Percentiles rank a stretch among this genome's conserved stretches.
Conservation (phyloP, 495 filamentous ascomycete species). For the Bacidia gigantensis region DNA sequence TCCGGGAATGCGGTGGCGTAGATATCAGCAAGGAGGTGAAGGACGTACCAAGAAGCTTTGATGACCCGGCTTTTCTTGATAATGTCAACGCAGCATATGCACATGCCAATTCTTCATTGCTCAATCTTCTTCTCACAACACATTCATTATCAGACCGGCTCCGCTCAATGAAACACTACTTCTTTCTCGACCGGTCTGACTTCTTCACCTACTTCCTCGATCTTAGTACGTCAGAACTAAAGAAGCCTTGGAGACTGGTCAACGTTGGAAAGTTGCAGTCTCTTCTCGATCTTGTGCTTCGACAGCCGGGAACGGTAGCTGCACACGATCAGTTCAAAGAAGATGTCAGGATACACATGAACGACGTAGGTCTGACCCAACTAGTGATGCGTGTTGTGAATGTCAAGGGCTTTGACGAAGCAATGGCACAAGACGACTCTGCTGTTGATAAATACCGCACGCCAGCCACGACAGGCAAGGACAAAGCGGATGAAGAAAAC, state of each 20-base stretch:
- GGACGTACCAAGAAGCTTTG: slow-evolving; percentile 82
- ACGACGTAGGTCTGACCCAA: slow-evolving; percentile 79
- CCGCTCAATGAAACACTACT: slow-evolving; percentile 91
- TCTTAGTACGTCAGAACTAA: slow-evolving; percentile 70
- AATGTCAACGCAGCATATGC: slow-evolving; percentile 93
- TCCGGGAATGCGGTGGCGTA: slow-evolving; percentile 90
- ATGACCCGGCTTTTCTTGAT: slow-evolving; percentile 78
- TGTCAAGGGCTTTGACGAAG: slow-evolving; percentile 85
- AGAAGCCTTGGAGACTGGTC: slow-evolving; percentile 73
- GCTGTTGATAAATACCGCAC: slow-evolving; percentile 37
- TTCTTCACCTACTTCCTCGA: slow-evolving; percentile 98
- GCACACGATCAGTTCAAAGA: slow-evolving; percentile 94
- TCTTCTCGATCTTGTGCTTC: slow-evolving; percentile 81
- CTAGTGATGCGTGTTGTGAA: slow-evolving; percentile 93
- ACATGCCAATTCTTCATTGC: slow-evolving; percentile 85
- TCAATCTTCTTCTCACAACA: slow-evolving; percentile 81
- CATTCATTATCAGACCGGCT: slow-evolving; percentile 79
- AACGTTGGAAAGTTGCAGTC: slow-evolving; percentile 90
- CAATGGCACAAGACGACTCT: slow-evolving; percentile 42
- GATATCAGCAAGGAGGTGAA: slow-evolving; percentile 80
- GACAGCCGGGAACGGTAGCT: slow-evolving; percentile 87
- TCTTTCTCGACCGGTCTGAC: slow-evolving; percentile 94
- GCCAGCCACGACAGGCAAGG: slow-evolving; percentile 27
- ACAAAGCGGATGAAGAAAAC: slow-evolving; percentile 57
- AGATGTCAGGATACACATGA: slow-evolving; percentile 94